Evolutionary conservation across 352 stramenopile species (phyloP), one percentile per base, ranked within the genome.

Genomic region (Globisporangium barbulae): DNA sequence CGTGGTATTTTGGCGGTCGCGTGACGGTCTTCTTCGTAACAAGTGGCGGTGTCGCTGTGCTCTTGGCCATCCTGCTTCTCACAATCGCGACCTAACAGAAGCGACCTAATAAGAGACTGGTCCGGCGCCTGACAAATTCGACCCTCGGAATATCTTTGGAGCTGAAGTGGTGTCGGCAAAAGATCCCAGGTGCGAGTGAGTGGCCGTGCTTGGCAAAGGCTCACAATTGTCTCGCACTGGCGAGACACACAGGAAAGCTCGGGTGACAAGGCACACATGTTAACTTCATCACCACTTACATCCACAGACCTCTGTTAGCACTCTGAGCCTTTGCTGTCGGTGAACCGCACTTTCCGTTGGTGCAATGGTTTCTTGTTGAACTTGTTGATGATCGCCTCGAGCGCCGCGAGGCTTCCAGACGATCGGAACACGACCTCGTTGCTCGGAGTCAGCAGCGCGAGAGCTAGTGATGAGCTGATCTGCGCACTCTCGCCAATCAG

Each of bases 1-100:
- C 71, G 37, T 89, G 75, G 42, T 74, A 85, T 53, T 87, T 81
- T 2, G 59, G 73, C 15, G 64, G 67, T 21, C 71, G 71, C 37
- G 70, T 44, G 2, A 76, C 56, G 53, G 67, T 75, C 64, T 85
- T 88, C 33, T 63, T 79, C 13, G 52, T 54, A 1, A n/a, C 33
- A 5, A 64, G 39, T 47, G 41, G 7, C 6, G 41, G 41, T 21
- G 41, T 47, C 41, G 41, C 41, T 47, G 41, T 21, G 17, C 17
- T 47, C 41, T 47, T 47, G 15, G 15, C n/a, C 41, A 47, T 47
- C 41, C 17, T 47, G 41, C 17, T 47, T 47, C 35, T 28, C 25
- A 28, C 25, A 28, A 28, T 28, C 25, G 25, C 25, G 25, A 28
- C 25, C 25, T 28, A 28, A 28, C 25, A 28, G 25, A 17, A 41